Conservation (phyloP, 306 rosid species). For the Cicer cuneatum region DNA sequence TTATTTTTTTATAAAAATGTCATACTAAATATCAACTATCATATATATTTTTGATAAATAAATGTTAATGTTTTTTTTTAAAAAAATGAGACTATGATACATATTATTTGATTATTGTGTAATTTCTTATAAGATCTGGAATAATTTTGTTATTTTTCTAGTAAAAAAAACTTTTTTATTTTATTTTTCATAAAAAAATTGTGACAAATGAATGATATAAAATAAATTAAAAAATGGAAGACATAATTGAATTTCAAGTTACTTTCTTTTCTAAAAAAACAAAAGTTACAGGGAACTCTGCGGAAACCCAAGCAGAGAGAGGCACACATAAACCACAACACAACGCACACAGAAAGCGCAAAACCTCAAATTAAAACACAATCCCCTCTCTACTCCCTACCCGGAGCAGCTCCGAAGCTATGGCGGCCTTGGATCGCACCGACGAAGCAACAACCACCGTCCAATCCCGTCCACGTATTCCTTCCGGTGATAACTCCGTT, state of each 20-base stretch:
- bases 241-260: background rate
- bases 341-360: background rate
- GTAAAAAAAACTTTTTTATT: no score
- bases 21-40: no score
- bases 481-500: constrained; percentile 73
- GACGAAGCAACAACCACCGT: constrained; percentile 42
- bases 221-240: background rate
- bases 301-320: background rate
- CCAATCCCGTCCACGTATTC: constrained; percentile 55
- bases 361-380: background rate
- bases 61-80: no score
- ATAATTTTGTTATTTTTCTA: no score
- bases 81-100: no score
- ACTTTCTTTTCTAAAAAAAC: background rate
- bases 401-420: background rate
- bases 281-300: background rate
- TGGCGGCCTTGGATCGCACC: constrained; percentile 44
- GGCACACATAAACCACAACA: background rate
- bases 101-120: no score
- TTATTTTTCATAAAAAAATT: no score
- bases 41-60: no score
- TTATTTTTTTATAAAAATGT: no score
- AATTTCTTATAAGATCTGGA: no score
- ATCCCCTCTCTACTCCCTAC: background rate
- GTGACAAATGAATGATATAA: no score